Percentiles rank a stretch among this genome's conserved stretches.
These are phyloP conservation scores for Colletotrichum melonis DNA, from an alignment of 2,329 filamentous ascomycete species.

Conservation along the genomic window DNA sequence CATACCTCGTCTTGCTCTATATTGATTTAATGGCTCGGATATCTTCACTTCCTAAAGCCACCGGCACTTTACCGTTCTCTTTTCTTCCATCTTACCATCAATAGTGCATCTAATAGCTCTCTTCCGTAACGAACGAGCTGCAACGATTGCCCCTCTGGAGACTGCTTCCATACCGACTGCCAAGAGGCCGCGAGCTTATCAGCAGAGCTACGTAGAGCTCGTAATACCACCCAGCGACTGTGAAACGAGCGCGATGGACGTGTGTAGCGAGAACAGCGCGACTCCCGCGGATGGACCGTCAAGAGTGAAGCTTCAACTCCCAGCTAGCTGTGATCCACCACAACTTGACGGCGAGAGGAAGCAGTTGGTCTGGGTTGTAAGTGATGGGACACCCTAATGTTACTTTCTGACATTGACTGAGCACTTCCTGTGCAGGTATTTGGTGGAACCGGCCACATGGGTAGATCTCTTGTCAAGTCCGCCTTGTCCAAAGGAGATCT, in stretches of 20 bases:
- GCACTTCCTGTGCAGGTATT: constrained; percentile 72
- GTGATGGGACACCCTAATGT: constrained; percentile 43
- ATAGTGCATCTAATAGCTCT: not conserved
- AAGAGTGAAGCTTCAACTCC: constrained; percentile 68
- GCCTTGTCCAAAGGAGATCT: constrained; percentile 84
- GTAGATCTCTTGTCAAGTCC: constrained; percentile 86
- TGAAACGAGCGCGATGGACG: constrained; percentile 13
- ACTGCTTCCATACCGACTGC: not conserved
- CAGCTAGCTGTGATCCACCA: constrained; percentile 88
- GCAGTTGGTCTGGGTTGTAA: constrained; percentile 89
- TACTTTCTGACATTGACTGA: not conserved
- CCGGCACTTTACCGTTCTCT: not conserved
- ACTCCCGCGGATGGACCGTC: constrained; percentile 8
- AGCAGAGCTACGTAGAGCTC: not conserved
- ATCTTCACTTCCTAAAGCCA: not conserved
- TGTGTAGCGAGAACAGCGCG: constrained; percentile 24
- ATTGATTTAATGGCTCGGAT: not conserved
- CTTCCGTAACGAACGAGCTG: not conserved
- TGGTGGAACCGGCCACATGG: constrained; percentile 97
- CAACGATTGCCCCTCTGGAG: not conserved
- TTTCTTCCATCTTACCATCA: not conserved
- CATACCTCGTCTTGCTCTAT: not conserved
- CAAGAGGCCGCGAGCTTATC: not conserved
- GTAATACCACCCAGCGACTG: not conserved
- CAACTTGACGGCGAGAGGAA: constrained; percentile 75